Conservation (phyloP, 2,329 filamentous ascomycete species). For the Pyricularia grisea region DNA sequence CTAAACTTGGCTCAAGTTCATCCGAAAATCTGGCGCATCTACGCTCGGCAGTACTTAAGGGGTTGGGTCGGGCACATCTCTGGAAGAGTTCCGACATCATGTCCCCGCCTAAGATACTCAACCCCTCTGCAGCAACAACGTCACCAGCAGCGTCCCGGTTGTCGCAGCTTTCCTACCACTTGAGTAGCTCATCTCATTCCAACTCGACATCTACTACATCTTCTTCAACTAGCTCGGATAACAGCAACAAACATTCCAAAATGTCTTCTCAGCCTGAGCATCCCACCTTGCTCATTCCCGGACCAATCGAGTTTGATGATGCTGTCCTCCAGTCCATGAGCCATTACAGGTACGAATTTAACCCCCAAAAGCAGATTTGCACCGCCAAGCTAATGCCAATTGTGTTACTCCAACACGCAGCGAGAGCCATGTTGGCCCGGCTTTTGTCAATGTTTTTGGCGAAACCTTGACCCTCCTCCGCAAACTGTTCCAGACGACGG, state of each 20-base stretch:
- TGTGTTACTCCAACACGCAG: slow-evolving; percentile 30
- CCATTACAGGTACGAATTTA: slow-evolving; percentile 64
- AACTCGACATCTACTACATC: slow-evolving; percentile 19
- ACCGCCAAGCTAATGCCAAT: slow-evolving; percentile 1
- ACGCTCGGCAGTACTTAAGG: slow-evolving; percentile 5
- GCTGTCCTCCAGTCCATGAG: slow-evolving; percentile 89
- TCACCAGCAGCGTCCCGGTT: slow-evolving; percentile 11
- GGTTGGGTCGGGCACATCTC: background rate
- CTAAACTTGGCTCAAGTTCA: background rate
- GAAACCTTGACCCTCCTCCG: slow-evolving; percentile 82
- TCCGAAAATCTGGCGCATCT: slow-evolving; percentile 5
- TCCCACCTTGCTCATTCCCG: slow-evolving; percentile 82
- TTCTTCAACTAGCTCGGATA: slow-evolving; percentile 7
- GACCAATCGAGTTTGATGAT: slow-evolving; percentile 98
- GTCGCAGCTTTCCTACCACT: slow-evolving; percentile 18
- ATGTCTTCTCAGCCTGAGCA: slow-evolving; percentile 57
- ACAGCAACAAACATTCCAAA: slow-evolving; percentile 16
- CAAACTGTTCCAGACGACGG: slow-evolving; percentile 86
- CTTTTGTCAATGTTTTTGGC: slow-evolving; percentile 84
- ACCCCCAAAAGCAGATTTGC: background rate
- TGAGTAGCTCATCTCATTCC: slow-evolving; percentile 16
- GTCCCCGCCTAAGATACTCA: slow-evolving; percentile 4
- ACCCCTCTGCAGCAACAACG: slow-evolving; percentile 3
- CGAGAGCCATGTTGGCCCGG: slow-evolving; percentile 86
- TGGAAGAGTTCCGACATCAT: slow-evolving; percentile 3